Evolutionary conservation across 768 basidiomycete genomes (phyloP).

Genomic region (Lyophyllum semitale): DNA sequence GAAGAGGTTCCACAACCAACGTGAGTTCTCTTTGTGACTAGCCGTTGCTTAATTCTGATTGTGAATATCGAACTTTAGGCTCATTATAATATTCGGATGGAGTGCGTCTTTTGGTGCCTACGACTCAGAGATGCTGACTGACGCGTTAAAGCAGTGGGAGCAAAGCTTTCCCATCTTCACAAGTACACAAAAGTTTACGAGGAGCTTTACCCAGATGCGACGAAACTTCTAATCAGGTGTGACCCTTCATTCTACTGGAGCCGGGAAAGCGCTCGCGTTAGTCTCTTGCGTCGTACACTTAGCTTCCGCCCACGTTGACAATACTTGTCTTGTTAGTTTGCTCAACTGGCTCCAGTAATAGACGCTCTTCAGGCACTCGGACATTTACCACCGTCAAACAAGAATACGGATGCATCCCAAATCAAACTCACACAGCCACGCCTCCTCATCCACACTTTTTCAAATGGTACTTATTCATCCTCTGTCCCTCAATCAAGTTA

Average conservation of each 20-base stretch:
- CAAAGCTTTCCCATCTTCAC: slow-evolving; percentile 41
- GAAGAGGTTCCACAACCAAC: neutral
- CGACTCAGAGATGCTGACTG: neutral
- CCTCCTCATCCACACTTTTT: slow-evolving; percentile 48
- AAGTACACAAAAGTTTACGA: slow-evolving; percentile 46
- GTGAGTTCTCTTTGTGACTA: neutral
- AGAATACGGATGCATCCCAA: neutral
- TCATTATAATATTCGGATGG: slow-evolving; percentile 49
- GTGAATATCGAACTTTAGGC: slow-evolving; percentile 18
- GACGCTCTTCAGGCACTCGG: slow-evolving; percentile 38
- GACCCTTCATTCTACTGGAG: slow-evolving; percentile 38
- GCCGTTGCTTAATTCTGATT: neutral
- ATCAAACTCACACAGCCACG: slow-evolving; percentile 22
- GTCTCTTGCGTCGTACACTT: slow-evolving; percentile 10
- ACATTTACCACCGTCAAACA: slow-evolving; percentile 25
- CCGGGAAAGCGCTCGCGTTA: slow-evolving; percentile 29
- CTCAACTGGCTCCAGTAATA: slow-evolving; percentile 34
- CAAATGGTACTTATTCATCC: slow-evolving; percentile 38
- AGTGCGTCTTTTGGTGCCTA: slow-evolving; percentile 29
- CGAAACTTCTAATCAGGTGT: slow-evolving; percentile 41
- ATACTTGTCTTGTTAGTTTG: slow-evolving; percentile 20
- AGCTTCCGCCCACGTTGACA: neutral
- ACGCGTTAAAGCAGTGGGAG: slow-evolving; percentile 39
- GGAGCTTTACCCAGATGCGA: slow-evolving; percentile 43
- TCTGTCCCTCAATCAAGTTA: neutral